Base-by-base conservation (phyloP, 441 rosid species). In the Corymbia calophylla region DNA sequence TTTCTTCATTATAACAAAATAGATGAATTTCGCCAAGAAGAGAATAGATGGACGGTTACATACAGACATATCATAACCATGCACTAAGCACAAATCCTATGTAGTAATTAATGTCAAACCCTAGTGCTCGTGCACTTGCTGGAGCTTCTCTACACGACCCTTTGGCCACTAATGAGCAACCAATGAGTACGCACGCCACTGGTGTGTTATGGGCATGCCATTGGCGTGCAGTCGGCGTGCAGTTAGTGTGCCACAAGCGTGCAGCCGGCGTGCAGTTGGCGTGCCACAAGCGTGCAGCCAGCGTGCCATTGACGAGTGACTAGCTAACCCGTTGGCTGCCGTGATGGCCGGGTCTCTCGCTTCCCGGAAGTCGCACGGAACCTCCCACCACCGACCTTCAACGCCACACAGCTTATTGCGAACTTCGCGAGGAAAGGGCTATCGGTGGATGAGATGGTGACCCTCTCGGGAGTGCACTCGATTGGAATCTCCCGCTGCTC, bases 401-500 rank as follows among this genome's bases (percentile, higher is more conserved):
- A 60, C 11, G 66, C 64, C 48, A 47, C 23, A 39, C 90, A 62
- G 32, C 60, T 89, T 5, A 86, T 51, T 5, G 84, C 53, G 5
- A 89, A 60, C 48, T 89, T 85, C 60, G 32, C 27, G 13, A 49
- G 58, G 13, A 89, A 85, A 48, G 87, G 77, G 19, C 51, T 89
- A 15, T 54, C 90, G 31, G 80, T 48, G 60, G 84, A 89, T 8
- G 90, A 89, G 81, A 89, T 85, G 82, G 90, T 89, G 87, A 89
- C 90, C 31, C 90, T 89, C 87, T 89, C 82, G 32, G 90, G 90
- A 15, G 90, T 84, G 12, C 90, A 89, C 88, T 88, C 88, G 31
- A 82, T 89, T 32, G 88, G 90, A 21, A 27, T 58, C 13, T 58
- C 87, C 7, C 87, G 27, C 12, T 89, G 90, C 48, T 82, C 64